A percentile compares a stretch with the other conserved stretches of the same genome.
Conservation (phyloP, 306 rosid genomes). For the Acacia melanoxylon region DNA sequence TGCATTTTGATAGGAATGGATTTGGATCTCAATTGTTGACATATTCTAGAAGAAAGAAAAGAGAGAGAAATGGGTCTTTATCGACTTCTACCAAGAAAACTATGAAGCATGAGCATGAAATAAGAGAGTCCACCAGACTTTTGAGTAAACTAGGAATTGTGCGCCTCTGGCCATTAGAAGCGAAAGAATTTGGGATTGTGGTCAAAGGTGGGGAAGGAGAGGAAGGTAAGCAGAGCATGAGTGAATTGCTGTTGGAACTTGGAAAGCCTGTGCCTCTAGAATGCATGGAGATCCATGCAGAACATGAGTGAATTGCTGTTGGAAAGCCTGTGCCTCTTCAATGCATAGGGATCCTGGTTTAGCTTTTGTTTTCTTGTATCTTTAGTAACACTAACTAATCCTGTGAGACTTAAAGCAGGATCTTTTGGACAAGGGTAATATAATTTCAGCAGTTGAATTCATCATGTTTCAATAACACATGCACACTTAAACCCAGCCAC, state of each 20-base stretch:
- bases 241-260: no score
- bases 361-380: background rate
- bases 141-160: background rate
- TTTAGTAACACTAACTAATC: background rate
- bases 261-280: no score
- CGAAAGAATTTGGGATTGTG: background rate
- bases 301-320: background rate
- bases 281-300: no score
- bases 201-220: background rate
- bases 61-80: no score
- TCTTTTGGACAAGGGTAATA: background rate
- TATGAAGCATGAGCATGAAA: no score
- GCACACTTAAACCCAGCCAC: background rate
- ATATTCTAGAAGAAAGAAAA: no score
- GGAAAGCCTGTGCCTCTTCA: background rate
- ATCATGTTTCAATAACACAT: background rate
- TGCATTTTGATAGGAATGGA: no score
- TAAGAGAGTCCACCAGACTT: background rate
- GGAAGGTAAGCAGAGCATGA: background rate
- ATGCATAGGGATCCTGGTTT: no score
- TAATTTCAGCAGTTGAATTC: background rate
- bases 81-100: no score
- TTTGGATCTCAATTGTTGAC: no score
- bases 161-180: background rate
- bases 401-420: background rate